Base-by-base conservation (phyloP, 352 stramenopile genomes). In the Globisporangium ultimum region DNA sequence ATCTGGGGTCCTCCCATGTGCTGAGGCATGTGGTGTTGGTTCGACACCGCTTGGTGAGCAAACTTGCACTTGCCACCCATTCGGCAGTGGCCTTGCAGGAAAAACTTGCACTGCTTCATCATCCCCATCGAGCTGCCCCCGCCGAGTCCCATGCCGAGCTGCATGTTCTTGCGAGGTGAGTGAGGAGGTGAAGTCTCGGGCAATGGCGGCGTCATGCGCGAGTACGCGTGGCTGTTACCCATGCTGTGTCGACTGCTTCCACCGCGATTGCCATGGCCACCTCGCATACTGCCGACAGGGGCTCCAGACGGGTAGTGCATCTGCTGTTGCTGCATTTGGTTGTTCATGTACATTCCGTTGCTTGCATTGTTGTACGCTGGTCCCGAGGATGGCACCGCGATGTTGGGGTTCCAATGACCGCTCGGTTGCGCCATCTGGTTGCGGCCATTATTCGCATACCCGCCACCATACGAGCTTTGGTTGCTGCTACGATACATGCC, bases 1-100 rank as follows among this genome's bases (percentile, higher is more conserved):
- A 45, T 47, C 32, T 63, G 50, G 21, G 18, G 12, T 28, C 24
- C 24, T 28, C 24, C 24, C 24, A 53, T 14, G 18, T 60, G 46
- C 32, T 55, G 43, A n/a, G 47, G 51, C 48, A 45, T 13, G 55
- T 71, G 64, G 28, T 71, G 68, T 18, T 78, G 71, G 52, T 67
- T 65, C 38, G 70, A 70, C 63, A 77, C 68, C 8, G 56, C 40
- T 48, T 87, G 74, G 61, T 94, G 84, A 42, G 80, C 76, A 59
- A 92, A 94, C 68, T 91, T 91, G 65, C 84, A 94, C 72, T 94
- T 94, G 64, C 66, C 85, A 32, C 82, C 84, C 82, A 94, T 91
- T 41, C 84, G 82, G 51, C 84, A 94, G 65, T 94, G 82, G 15
- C 84, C 84, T 61, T 94, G 84, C 10, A 87, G 57, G 58, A 88